Percentiles rank a stretch among this genome's conserved stretches.
These are phyloP conservation scores for Penicillium angulare DNA, from an alignment of 495 filamentous ascomycete species.

Conservation along the genomic window DNA sequence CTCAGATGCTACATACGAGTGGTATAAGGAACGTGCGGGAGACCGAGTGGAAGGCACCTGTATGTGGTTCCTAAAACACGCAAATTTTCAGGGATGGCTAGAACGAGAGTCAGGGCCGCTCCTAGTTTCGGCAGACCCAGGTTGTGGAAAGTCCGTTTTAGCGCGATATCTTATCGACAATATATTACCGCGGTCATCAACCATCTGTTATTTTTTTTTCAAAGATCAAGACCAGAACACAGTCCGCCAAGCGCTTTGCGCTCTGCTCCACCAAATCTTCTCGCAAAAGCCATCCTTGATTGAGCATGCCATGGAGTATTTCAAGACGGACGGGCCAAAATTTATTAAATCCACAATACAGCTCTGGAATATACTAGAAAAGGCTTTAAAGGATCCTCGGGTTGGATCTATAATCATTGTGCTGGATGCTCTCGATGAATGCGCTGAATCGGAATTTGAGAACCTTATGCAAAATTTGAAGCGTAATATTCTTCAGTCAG, in stretches of 20 bases:
- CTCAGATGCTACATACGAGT: slow-evolving; percentile 19
- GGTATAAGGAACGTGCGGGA: slow-evolving; percentile 16
- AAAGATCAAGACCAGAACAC: slow-evolving; percentile 27
- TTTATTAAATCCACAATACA: slow-evolving; percentile 11
- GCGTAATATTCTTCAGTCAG: background rate
- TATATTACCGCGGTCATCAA: slow-evolving; percentile 7
- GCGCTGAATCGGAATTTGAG: slow-evolving; percentile 10
- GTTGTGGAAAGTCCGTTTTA: slow-evolving; percentile 44
- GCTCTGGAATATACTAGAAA: slow-evolving; percentile 28
- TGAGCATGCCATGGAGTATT: slow-evolving; percentile 21
- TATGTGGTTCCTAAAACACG: slow-evolving; percentile 30
- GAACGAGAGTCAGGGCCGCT: slow-evolving; percentile 18
- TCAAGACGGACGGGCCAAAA: slow-evolving; percentile 4
- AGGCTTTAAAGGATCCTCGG: slow-evolving; percentile 11
- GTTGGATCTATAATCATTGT: slow-evolving; percentile 31
- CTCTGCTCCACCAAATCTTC: slow-evolving; percentile 31
- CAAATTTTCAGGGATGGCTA: slow-evolving; percentile 20
- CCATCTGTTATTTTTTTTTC: slow-evolving; percentile 36
- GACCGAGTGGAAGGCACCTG: slow-evolving; percentile 28
- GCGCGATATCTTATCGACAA: slow-evolving; percentile 33
- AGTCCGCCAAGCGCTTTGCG: slow-evolving; percentile 27
- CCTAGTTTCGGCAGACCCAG: slow-evolving; percentile 40
- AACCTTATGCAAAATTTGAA: slow-evolving; percentile 16
- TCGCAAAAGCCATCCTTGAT: slow-evolving; percentile 17
- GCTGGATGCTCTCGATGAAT: slow-evolving; percentile 46